Evolutionary conservation across 305 asterid species (phyloP).

Genomic region (Solanum hybrid): DNA sequence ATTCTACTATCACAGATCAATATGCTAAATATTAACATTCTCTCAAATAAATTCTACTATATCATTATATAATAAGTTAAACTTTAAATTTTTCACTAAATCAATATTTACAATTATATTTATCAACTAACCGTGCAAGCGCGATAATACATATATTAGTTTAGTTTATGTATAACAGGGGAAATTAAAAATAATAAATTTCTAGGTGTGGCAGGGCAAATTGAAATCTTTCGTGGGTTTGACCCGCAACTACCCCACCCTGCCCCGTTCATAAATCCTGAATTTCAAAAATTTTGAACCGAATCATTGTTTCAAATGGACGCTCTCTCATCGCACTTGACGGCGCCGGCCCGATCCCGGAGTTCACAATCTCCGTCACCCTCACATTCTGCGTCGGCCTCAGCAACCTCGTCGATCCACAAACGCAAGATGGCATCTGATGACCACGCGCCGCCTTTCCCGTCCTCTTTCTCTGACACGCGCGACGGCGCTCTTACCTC

Average conservation of each 20-base stretch:
- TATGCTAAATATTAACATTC: neutral
- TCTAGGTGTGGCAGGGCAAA: neutral
- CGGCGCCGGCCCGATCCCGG: constrained; percentile 85
- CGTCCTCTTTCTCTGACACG: constrained; percentile 79
- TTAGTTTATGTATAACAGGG: neutral
- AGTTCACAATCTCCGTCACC: constrained; percentile 92
- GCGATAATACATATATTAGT: neutral
- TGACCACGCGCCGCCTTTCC: constrained; percentile 76
- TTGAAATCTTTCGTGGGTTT: neutral
- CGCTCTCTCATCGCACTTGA: constrained; percentile 48
- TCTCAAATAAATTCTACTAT: no score
- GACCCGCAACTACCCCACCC: neutral
- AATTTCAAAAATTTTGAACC: neutral
- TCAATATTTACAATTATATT: no score
- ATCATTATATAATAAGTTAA: no score
- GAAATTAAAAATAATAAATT: neutral
- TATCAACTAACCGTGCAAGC: no score
- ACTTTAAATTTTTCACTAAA: neutral
- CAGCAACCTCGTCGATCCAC: constrained; percentile 85
- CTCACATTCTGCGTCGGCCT: constrained; percentile 93
- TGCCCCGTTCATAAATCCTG: neutral
- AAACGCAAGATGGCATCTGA: constrained; percentile 72
- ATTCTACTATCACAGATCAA: neutral
- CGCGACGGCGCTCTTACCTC: constrained; percentile 87
- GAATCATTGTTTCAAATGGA: constrained; percentile 37